Percentiles rank a stretch among this genome's conserved stretches.
phyloP scores from a whole-genome alignment of 768 basidiomycete species.

The Crepidotus variabilis region DNA sequence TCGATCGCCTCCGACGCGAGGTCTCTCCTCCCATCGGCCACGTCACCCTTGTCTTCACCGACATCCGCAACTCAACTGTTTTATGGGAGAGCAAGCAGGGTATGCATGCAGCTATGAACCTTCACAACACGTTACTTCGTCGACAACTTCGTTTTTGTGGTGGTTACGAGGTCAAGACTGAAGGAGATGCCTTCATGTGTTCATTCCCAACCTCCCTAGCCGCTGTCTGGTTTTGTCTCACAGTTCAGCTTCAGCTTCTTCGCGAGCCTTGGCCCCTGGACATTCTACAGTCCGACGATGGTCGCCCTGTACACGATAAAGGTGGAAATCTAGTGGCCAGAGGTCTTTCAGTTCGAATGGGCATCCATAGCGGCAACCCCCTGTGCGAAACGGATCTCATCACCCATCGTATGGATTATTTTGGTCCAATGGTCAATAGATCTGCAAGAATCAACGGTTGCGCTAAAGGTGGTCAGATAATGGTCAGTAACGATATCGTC shows the following conservation, averaged over 20 bases:
- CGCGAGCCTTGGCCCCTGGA: constrained; percentile 88
- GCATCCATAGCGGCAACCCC: constrained; percentile 89
- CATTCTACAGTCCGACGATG: constrained; percentile 90
- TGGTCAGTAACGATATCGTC: constrained; percentile 84
- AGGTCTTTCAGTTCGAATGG: constrained; percentile 95
- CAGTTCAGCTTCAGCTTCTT: constrained; percentile 80
- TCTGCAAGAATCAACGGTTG: constrained; percentile 78
- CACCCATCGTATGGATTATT: constrained; percentile 96
- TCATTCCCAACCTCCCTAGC: constrained; percentile 88
- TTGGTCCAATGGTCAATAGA: constrained; percentile 94
- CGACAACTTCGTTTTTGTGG: constrained; percentile 85
- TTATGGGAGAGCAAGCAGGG: constrained; percentile 95
- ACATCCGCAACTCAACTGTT: constrained; percentile 95
- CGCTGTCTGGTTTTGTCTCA: constrained; percentile 88
- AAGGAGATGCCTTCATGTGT: constrained; percentile 99
- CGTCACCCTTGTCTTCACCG: constrained; percentile 93
- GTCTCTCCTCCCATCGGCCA: constrained; percentile 83
- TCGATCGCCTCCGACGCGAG: constrained; percentile 68
- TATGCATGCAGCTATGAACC: constrained; percentile 89
- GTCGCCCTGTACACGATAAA: constrained; percentile 69
- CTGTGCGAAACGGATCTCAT: constrained; percentile 89
- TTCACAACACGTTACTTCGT: constrained; percentile 86
- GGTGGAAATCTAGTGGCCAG: constrained; percentile 70
- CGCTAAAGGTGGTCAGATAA: constrained; percentile 91
- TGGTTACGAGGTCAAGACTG: constrained; percentile 98